Evolutionary conservation across 2,329 filamentous ascomycete genomes (phyloP), one percentile per base, ranked within the genome.

Genomic region (Balansia obtecta): DNA sequence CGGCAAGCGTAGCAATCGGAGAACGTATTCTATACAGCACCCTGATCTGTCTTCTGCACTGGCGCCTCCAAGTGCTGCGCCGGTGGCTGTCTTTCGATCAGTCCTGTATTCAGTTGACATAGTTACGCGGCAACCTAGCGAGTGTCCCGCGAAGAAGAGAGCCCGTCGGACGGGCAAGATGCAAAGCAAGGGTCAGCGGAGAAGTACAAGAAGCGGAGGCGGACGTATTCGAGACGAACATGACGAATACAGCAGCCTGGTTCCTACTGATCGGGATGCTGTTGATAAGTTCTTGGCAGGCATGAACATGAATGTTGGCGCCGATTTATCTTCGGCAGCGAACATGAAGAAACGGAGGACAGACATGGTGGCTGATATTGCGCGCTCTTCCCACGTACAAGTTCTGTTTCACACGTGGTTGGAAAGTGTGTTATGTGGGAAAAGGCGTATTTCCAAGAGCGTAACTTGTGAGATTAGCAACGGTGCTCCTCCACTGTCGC

Each of bases 11-110:
- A 48, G 57, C 3, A 57, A 56, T 10, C 49, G 55, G 11, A 45
- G 66, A 8, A 50, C 54, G 1, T 69, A 69, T 40, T 66, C 62
- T 1, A 58, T 71, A 8, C 63, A 69, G 46, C 68, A 71, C 48
- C 60, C 64, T 3, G 60, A 64, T 39, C 45, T 67, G 16, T 56
- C 58, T 0, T 68, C 67, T 3, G 54, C 60, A 15, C 48, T 67
- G 22, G 30, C 59, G 6, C 55, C 63, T 6, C 67, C 67, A 1
- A 42, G 46, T 1, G 55, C 52, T 1, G 60, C 64, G 1, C 41
- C 47, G 3, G 58, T 54, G 6, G 59, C 60, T 1, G 56, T 56
- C 1, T 61, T 70, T 40, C 56, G 53, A 39, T 56, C 56, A 27
- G 55, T 62, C 16, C 52, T 52, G n/a, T 57, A 64, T 40, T 52